Conservation (phyloP, 805 yeast genomes). For the Monosporozyma aquatica region DNA sequence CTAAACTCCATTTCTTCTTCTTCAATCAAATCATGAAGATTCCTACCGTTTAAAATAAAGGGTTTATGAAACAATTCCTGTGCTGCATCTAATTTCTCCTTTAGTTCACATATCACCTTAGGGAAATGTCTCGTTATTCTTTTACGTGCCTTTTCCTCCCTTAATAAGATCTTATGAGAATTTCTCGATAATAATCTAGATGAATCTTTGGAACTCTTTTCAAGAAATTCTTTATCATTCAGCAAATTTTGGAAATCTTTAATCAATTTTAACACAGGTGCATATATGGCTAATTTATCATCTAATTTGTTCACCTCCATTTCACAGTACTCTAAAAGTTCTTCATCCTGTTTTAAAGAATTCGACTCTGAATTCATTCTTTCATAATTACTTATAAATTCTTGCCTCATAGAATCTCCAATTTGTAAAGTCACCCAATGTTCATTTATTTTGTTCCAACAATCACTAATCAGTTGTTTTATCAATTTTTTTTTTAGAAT, state of each 20-base stretch:
- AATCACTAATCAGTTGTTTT: constrained; percentile 55
- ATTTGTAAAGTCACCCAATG: constrained; percentile 58
- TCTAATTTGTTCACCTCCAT: constrained; percentile 46
- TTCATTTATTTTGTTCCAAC: constrained; percentile 48
- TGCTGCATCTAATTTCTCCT: constrained; percentile 39
- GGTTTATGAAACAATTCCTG: constrained; percentile 35
- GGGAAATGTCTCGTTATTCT: constrained; percentile 64
- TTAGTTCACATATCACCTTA: constrained; percentile 43
- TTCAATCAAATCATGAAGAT: constrained; percentile 22
- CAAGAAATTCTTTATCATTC: constrained; percentile 52
- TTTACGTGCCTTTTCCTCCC: constrained; percentile 73
- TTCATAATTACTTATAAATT: constrained; percentile 35
- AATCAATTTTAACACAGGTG: constrained; percentile 48
- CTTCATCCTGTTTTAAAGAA: constrained; percentile 43
- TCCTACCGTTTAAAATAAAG: constrained; percentile 25
- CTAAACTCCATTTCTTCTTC: constrained; percentile 28
- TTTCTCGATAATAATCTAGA: constrained; percentile 66
- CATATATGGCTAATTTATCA: constrained; percentile 39
- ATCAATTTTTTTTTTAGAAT: constrained; percentile 54
- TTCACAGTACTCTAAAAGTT: constrained; percentile 54
- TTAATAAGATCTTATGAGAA: constrained; percentile 66
- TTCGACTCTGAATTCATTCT: constrained; percentile 9
- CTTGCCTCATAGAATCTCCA: constrained; percentile 40
- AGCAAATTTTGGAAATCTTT: constrained; percentile 46
- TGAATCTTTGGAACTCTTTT: constrained; percentile 67